Evolutionary conservation across 2,329 filamentous ascomycete genomes (phyloP).

Genomic region (Sporothrix brasiliensis): DNA sequence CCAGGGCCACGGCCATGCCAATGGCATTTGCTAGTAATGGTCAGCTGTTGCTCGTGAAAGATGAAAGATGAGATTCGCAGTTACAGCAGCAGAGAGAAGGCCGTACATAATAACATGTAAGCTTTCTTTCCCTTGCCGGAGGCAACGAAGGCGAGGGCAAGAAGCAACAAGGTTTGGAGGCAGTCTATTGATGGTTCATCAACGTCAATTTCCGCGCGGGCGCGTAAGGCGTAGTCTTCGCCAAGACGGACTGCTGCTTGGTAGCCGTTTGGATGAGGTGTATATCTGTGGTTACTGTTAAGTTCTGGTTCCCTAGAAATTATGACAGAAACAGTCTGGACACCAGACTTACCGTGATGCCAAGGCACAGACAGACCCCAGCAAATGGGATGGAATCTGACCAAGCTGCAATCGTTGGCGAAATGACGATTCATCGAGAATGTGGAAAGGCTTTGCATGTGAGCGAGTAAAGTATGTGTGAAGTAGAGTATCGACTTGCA

Average conservation of each 20-base stretch:
- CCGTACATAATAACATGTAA: slow-evolving; percentile 79
- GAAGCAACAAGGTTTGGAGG: slow-evolving; percentile 73
- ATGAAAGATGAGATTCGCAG: neutral
- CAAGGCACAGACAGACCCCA: slow-evolving; percentile 63
- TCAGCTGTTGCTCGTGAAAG: slow-evolving; percentile 42
- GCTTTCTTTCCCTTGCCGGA: slow-evolving; percentile 80
- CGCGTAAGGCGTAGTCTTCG: slow-evolving; percentile 71
- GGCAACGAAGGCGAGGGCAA: slow-evolving; percentile 75
- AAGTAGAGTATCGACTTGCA: slow-evolving; percentile 65
- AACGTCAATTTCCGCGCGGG: slow-evolving; percentile 71
- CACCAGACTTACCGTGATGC: slow-evolving; percentile 57
- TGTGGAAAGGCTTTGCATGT: slow-evolving; percentile 79
- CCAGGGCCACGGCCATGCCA: slow-evolving; percentile 80
- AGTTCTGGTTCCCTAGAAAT: neutral
- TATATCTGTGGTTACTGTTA: slow-evolving; percentile 59
- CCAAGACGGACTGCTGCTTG: slow-evolving; percentile 68
- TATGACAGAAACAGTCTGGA: neutral
- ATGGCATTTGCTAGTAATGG: slow-evolving; percentile 65
- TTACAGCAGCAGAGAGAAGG: neutral
- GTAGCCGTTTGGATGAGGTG: slow-evolving; percentile 67
- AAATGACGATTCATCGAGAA: slow-evolving; percentile 75
- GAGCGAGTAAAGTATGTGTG: slow-evolving; percentile 79
- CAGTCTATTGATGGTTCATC: slow-evolving; percentile 81
- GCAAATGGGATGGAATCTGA: slow-evolving; percentile 61
- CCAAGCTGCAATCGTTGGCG: slow-evolving; percentile 71